Evolutionary conservation across 1,284 basidiomycete species (phyloP).

Genomic region (Ceraceosorus guamensis): DNA sequence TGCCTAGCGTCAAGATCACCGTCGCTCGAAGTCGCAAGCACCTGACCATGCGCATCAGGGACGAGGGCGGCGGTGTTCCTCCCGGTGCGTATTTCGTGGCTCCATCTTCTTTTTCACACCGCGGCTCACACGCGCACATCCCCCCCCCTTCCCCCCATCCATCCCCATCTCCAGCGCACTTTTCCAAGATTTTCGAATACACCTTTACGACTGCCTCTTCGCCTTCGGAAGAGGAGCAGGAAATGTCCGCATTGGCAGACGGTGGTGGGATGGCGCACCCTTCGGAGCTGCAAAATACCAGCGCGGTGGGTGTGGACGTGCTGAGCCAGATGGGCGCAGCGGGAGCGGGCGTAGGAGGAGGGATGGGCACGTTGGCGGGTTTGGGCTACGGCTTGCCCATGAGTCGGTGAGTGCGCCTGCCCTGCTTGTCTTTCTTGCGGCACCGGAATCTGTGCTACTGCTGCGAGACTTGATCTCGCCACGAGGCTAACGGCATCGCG

Average conservation of each 20-base stretch:
- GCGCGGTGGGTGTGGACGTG: slow-evolving; percentile 54
- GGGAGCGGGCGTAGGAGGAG: slow-evolving; percentile 48
- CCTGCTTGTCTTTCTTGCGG: no score
- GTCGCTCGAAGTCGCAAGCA: slow-evolving; percentile 58
- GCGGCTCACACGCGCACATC: no score
- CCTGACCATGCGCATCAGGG: slow-evolving; percentile 70
- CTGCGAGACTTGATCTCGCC: not conserved
- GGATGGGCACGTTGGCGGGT: slow-evolving; percentile 69
- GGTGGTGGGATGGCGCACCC: slow-evolving; percentile 66
- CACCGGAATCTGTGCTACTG: no score
- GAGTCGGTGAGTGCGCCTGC: not conserved
- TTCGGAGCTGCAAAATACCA: slow-evolving; percentile 57
- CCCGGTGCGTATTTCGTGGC: slow-evolving; percentile 45
- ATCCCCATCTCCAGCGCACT: slow-evolving; percentile 51
- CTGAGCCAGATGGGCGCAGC: slow-evolving; percentile 55
- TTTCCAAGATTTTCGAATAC: slow-evolving; percentile 76
- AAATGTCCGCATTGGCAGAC: slow-evolving; percentile 60
- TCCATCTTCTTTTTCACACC: not conserved
- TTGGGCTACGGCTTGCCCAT: slow-evolving; percentile 54
- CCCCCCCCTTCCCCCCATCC: no score
- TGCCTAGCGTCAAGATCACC: slow-evolving; percentile 65
- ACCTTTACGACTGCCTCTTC: slow-evolving; percentile 70
- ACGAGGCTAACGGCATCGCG: not conserved
- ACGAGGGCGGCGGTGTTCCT: slow-evolving; percentile 76
- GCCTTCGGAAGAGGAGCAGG: slow-evolving; percentile 57